Conservation (phyloP, 2,329 filamentous ascomycete genomes). For the Epichloe baconii region DNA sequence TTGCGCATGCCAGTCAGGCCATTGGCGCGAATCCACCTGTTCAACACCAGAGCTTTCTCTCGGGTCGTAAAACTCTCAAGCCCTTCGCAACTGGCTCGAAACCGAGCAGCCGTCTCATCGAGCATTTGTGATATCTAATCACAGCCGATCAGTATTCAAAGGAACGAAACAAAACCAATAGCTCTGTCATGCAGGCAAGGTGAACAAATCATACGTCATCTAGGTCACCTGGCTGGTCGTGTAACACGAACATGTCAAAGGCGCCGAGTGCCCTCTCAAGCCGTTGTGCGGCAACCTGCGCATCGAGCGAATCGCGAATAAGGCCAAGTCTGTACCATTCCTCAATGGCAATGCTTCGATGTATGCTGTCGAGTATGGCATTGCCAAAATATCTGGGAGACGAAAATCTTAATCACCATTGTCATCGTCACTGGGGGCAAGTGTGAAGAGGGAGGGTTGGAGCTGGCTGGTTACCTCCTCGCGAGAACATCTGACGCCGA, state of each 20-base stretch:
- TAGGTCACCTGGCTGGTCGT: slow-evolving; percentile 59
- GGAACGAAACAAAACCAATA: background rate
- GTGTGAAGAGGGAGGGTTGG: background rate
- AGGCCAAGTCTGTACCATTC: slow-evolving; percentile 48
- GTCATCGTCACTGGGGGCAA: background rate
- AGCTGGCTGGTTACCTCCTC: slow-evolving; percentile 35
- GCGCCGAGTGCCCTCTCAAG: slow-evolving; percentile 66
- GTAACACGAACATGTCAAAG: slow-evolving; percentile 81
- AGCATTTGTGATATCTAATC: slow-evolving; percentile 48
- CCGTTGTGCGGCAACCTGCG: slow-evolving; percentile 25
- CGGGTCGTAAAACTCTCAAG: slow-evolving; percentile 48
- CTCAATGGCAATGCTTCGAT: slow-evolving; percentile 65
- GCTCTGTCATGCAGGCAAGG: background rate
- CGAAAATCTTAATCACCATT: slow-evolving; percentile 5
- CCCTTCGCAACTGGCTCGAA: slow-evolving; percentile 38
- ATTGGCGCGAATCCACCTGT: slow-evolving; percentile 53
- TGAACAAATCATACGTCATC: slow-evolving; percentile 42
- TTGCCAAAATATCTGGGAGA: slow-evolving; percentile 56
- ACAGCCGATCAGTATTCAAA: slow-evolving; percentile 2
- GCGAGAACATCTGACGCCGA: slow-evolving; percentile 63
- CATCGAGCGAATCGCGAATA: slow-evolving; percentile 8
- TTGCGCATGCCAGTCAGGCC: slow-evolving; percentile 59
- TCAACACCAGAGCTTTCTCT: slow-evolving; percentile 53
- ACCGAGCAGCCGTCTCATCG: slow-evolving; percentile 45
- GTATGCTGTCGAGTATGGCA: slow-evolving; percentile 63